Evolutionary conservation across 2,329 filamentous ascomycete genomes (phyloP).

Genomic region (Phialophora chinensis): DNA sequence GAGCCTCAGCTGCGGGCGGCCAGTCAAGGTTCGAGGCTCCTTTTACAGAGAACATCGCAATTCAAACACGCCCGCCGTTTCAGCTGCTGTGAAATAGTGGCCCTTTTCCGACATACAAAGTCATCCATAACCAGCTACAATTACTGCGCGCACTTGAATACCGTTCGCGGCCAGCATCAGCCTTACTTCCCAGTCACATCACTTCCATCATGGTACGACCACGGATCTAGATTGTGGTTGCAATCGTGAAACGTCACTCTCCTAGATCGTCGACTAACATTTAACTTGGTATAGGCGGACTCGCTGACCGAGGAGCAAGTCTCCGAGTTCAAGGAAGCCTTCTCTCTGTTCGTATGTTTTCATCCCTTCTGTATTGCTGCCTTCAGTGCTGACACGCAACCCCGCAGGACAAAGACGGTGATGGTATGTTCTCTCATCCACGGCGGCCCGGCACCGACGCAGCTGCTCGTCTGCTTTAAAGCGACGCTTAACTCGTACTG

Average conservation of each 20-base stretch:
- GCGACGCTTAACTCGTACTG: slow-evolving; percentile 10
- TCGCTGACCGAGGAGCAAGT: slow-evolving; percentile 99
- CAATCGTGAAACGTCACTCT: slow-evolving; percentile 25
- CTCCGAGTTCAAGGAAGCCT: slow-evolving; percentile 99
- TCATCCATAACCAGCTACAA: background rate
- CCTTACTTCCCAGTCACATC: background rate
- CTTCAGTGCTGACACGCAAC: slow-evolving; percentile 38
- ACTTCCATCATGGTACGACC: slow-evolving; percentile 30
- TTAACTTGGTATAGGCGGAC: slow-evolving; percentile 72
- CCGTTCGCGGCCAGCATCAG: background rate
- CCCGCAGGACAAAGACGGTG: slow-evolving; percentile 82
- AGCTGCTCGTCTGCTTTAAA: background rate
- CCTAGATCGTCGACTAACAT: slow-evolving; percentile 23
- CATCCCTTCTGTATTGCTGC: background rate
- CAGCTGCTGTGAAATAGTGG: slow-evolving; percentile 15
- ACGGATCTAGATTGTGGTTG: slow-evolving; percentile 15
- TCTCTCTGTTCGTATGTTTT: slow-evolving; percentile 95
- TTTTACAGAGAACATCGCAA: slow-evolving; percentile 9
- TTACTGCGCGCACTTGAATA: slow-evolving; percentile 3
- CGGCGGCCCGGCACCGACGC: slow-evolving; percentile 6
- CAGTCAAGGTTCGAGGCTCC: slow-evolving; percentile 13
- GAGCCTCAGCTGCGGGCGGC: slow-evolving; percentile 3
- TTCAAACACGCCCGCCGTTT: slow-evolving; percentile 15
- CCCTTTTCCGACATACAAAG: slow-evolving; percentile 1
- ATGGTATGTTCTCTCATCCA: slow-evolving; percentile 68